Evolutionary conservation across 495 filamentous ascomycete genomes (phyloP), one percentile per base, ranked within the genome.

Genomic region (Venustampulla echinocandica): DNA sequence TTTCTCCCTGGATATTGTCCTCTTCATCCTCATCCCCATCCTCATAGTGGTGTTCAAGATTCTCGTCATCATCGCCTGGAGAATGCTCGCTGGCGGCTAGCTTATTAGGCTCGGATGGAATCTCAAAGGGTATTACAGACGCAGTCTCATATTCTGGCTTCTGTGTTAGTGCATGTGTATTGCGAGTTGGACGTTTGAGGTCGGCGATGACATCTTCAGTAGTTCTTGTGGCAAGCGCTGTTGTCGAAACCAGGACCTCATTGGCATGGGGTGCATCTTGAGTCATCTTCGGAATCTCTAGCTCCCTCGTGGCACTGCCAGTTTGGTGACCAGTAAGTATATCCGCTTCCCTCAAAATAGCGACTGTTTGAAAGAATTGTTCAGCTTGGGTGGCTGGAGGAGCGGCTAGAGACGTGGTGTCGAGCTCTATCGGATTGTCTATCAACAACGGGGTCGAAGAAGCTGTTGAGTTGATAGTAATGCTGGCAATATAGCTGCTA

Each of bases 21-120:
- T 41, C 33, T 1, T 55, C 53, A n/a, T n/a, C n/a, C n/a, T 65
- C 55, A 15, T 60, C 57, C 0, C 67, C 68, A 13, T 63, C 55
- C 7, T n/a, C 5, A 21, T 9, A 5, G 20, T 3, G 6, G 20
- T 40, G 18, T 5, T 64, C 37, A n/a, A n/a, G n/a, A n/a, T n/a
- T n/a, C n/a, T n/a, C n/a, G 5, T 43, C 44, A 18, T 51, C 50
- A 41, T 44, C 28, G 7, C 37, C 9, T 7, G 37, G 10, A 21
- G 23, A 4, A 24, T 13, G 3, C 13, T 38, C 17, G 10, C 11
- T 17, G 34, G 9, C 34, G 15, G 5, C 34, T 9, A 11, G 9
- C 7, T 9, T 10, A 17, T 17, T 18, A 7, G 9, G 9, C 9
- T 37, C 17, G 18, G 17, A 9, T 11, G 37, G 7, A 22, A 15